Evolutionary conservation across 2,329 filamentous ascomycete genomes (phyloP).

Genomic region (Aspergillus uvarum): DNA sequence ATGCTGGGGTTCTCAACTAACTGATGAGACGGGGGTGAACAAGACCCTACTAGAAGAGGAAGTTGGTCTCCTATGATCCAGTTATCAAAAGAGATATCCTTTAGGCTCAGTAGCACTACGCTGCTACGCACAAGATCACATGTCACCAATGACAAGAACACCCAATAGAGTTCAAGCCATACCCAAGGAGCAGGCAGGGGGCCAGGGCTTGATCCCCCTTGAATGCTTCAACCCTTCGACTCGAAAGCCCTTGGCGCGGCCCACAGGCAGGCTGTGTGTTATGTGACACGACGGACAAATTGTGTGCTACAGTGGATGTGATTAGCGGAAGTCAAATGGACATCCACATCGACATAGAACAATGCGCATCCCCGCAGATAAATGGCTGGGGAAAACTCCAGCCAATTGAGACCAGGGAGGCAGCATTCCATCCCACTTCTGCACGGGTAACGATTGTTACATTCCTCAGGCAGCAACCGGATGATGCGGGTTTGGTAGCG

Average conservation of each 20-base stretch:
- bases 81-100: too few species aligned
- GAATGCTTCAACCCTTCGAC: neutral
- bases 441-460: neutral
- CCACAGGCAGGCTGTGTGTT: too few species aligned
- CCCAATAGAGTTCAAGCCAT: neutral
- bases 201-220: neutral
- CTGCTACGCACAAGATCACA: neutral
- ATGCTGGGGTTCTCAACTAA: too few species aligned
- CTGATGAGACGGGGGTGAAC: too few species aligned
- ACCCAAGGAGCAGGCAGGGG: neutral
- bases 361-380: neutral
- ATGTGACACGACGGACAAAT: too few species aligned
- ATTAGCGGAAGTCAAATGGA: too few species aligned
- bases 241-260: too few species aligned
- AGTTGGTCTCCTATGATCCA: too few species aligned
- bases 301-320: too few species aligned
- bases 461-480: neutral
- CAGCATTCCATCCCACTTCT: neutral
- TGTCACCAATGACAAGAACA: neutral
- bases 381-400: neutral
- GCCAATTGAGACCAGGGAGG: neutral
- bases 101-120: neutral
- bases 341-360: too few species aligned
- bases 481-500: too few species aligned
- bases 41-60: too few species aligned